These are phyloP conservation scores for Penicillium macrosclerotiorum DNA, from an alignment of 495 filamentous ascomycete species.

Conservation along the genomic window DNA sequence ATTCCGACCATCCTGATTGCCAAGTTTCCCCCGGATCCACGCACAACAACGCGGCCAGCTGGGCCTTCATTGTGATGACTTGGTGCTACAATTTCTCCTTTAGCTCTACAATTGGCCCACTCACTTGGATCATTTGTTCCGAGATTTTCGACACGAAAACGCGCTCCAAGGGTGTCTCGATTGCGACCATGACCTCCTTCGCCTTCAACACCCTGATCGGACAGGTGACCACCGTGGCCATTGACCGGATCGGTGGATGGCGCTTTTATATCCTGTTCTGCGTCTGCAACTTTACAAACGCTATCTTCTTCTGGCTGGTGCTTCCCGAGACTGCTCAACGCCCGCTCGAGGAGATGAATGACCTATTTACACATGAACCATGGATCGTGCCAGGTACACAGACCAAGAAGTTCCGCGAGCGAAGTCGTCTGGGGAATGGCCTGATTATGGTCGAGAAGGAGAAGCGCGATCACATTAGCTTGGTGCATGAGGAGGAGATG, in stretches of 20 bases:
- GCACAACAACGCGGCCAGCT: too few relatives aligned
- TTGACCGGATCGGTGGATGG: constrained; percentile 40
- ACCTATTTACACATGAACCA: constrained; percentile 59
- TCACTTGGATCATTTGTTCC: too few relatives aligned
- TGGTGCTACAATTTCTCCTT: too few relatives aligned
- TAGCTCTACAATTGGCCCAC: too few relatives aligned
- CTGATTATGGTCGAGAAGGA: constrained; percentile 1
- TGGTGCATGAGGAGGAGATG: background rate
- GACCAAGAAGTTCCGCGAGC: constrained; percentile 3
- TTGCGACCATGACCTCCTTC: constrained; percentile 58
- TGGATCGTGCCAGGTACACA: constrained; percentile 51
- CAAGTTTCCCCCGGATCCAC: too few relatives aligned
- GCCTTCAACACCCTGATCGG: constrained; percentile 66
- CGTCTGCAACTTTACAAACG: constrained; percentile 36
- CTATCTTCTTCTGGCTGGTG: constrained; percentile 58
- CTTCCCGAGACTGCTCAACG: constrained; percentile 57
- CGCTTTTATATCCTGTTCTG: constrained; percentile 52
- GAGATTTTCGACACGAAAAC: constrained; percentile 63
- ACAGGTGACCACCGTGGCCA: constrained; percentile 53
- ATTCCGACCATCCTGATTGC: too few relatives aligned
- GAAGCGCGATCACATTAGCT: constrained; percentile 1
- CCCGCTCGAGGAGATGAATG: constrained; percentile 61
- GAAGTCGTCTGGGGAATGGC: constrained; percentile 19
- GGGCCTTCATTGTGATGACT: too few relatives aligned
- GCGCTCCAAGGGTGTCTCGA: constrained; percentile 56